phyloP scores from a whole-genome alignment of 1,139 yeast species.

The Taphrina communis region DNA sequence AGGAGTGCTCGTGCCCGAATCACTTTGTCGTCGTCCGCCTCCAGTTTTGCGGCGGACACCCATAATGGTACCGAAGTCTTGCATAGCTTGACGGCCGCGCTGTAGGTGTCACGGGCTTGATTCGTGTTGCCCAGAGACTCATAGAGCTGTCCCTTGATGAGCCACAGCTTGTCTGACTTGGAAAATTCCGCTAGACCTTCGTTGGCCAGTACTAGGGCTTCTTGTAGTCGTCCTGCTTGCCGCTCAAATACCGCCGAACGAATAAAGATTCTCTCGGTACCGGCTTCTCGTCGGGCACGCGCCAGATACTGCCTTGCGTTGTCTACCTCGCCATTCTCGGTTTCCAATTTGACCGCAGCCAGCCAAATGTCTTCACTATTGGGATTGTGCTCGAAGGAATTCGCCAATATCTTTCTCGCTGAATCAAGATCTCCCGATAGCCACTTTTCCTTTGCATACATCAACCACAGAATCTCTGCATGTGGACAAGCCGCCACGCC shows the following conservation, averaged over 20 bases:
- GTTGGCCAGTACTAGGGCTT: conserved; percentile 55
- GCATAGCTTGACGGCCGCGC: conserved; percentile 59
- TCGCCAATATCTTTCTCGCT: conserved; percentile 62
- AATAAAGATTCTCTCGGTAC: conserved; percentile 63
- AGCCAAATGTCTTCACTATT: conserved; percentile 67
- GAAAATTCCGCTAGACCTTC: conserved; percentile 60
- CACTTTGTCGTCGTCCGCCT: conserved; percentile 55
- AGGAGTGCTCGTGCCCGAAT: conserved; percentile 74
- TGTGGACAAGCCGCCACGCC: conserved; percentile 60
- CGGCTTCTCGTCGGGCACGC: conserved; percentile 54
- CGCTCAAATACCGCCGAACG: conserved; percentile 67
- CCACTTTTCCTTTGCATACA: conserved; percentile 78
- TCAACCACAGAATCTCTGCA: conserved; percentile 61
- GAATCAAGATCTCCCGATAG: conserved; percentile 56
- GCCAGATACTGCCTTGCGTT: conserved; percentile 58
- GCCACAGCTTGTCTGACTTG: conserved; percentile 58
- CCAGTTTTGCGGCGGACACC: conserved; percentile 61
- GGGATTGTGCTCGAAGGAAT: conserved; percentile 58
- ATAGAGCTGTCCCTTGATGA: conserved; percentile 66
- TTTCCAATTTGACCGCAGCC: conserved; percentile 71
- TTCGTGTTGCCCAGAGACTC: conserved; percentile 51
- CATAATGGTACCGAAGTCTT: conserved; percentile 61
- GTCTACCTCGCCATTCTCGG: conserved; percentile 53
- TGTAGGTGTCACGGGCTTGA: conserved; percentile 59
- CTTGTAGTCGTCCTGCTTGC: conserved; percentile 49